A percentile compares a stretch with the other conserved stretches of the same genome.
phyloP scores from a whole-genome alignment of 2,329 filamentous ascomycete genomes.

The Paraphaeosphaeria minitans region DNA sequence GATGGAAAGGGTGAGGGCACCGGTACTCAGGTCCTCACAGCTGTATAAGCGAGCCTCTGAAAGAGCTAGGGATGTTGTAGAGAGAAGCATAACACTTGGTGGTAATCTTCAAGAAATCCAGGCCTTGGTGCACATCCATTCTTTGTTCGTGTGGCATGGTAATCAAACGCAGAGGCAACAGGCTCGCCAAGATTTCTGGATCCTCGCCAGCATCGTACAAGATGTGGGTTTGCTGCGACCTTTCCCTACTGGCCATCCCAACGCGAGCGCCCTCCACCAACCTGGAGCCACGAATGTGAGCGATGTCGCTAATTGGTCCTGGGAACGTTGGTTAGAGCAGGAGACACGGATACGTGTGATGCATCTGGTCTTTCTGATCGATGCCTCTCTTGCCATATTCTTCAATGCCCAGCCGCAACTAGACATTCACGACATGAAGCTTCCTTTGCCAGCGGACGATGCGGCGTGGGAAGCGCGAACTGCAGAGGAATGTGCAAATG shows the following conservation, averaged over 20 bases:
- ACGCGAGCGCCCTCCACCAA: slow-evolving; percentile 67
- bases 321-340: slow-evolving; percentile 71
- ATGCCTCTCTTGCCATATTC: slow-evolving; percentile 70
- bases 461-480: slow-evolving; percentile 72
- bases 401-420: slow-evolving; percentile 71
- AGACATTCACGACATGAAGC: slow-evolving; percentile 65
- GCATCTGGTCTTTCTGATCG: slow-evolving; percentile 68
- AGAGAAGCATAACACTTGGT: slow-evolving; percentile 46
- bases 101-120: slow-evolving; percentile 68
- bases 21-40: slow-evolving; percentile 62
- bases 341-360: slow-evolving; percentile 70
- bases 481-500: slow-evolving; percentile 64
- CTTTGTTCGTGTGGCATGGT: slow-evolving; percentile 72
- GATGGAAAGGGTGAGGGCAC: slow-evolving; percentile 66
- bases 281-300: slow-evolving; percentile 50
- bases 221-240: slow-evolving; percentile 62
- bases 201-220: slow-evolving; percentile 63
- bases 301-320: slow-evolving; percentile 63
- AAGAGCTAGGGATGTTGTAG: slow-evolving; percentile 48
- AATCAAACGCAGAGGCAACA: slow-evolving; percentile 67
- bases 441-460: slow-evolving; percentile 75
- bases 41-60: slow-evolving; percentile 52
- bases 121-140: slow-evolving; percentile 66
- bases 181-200: slow-evolving; percentile 64
- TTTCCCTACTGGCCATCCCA: slow-evolving; percentile 52